Base-by-base conservation (phyloP, 441 rosid genomes). In the Corymbia citriodora region DNA sequence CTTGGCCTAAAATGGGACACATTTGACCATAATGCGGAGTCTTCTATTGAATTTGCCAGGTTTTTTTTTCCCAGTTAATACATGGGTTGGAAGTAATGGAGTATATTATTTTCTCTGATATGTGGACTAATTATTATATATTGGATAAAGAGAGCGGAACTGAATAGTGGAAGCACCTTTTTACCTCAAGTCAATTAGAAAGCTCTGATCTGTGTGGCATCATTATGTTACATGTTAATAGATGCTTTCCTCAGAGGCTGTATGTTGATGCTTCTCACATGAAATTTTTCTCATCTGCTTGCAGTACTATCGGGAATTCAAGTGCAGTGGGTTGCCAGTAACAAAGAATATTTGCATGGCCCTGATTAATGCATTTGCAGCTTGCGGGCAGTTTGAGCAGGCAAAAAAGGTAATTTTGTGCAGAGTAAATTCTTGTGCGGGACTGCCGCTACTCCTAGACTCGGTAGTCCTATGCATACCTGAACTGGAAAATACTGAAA, bases 371-470 rank as follows among this genome's bases (percentile, higher is more conserved):
- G 97, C 98, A 91, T 97, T 96, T 92, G 93, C 96, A 92, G 88
- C 93, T 88, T 95, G 94, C 90, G 95, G 98, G 88, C 96, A 94
- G 86, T 93, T 95, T 94, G 98, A 96, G 92, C 97, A 96, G 94
- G 97, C 99, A 88, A 97, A 96, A 91, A 94, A 94, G 98, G 99
- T 96, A 94, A 50, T 85, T 55, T n/a, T 54, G 70, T 72, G n/a
- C 63, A 36, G 63, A 82, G 18, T 88, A 54, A 79, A 72, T 89
- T 45, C 72, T 48, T 89, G 70, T 88, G 25, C 23, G 33, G 31
- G 52, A 61, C 36, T 55, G 57, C 54, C 27, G 74, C 89, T 87
- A 45, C 65, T 74, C 23, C 31, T 53, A 55, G 27, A 74, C 74
- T 27, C 18, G 29, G n/a, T 36, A 55, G 82, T 61, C 87, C 87